Evolutionary conservation across 331 rosid genomes (phyloP), one percentile per base, ranked within the genome.

Genomic region (Quercus lobata): DNA sequence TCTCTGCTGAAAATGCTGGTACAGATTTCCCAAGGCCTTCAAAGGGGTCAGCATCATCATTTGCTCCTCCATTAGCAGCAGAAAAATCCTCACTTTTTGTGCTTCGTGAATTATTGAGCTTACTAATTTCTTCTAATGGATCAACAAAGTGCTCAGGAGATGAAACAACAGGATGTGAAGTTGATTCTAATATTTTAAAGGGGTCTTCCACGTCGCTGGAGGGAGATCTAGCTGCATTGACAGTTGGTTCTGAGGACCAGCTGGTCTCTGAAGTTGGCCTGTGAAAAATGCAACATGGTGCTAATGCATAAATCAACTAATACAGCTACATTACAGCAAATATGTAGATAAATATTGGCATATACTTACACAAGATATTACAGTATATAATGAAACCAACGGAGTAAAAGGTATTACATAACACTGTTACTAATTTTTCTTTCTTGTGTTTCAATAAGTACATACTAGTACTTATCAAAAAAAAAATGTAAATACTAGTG

Each of bases 1-100:
- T 88, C 78, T 90, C 98, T 1, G 92, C 87, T 61, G 91, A 88
- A 88, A 92, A 89, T 72, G 97, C 84, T 9, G 98, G 90, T 72
- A 89, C 85, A 58, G 99, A 87, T 85, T 87, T 86, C 29, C 97
- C 91, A 82, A 96, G 97, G 78, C 91, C 91, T 2, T 87, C 93
- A 86, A 96, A 96, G 63, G 99, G 99, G 83, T 96, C 94, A 21
- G 89, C 69, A 83, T 91, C 89, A 77, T 91, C 97, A 81, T 85
- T 82, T 76, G 79, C 82, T 86, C 71, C 82, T 46, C 90, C 87
- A 84, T 92, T 90, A 78, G 93, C 84, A 70, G 80, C 86, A 49
- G 92, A 81, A 9, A 86, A 69, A 65, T 82, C 85, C 80, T 88
- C 89, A 71, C 66, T 62, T 80, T 86, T 91, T 57, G 80, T 71